Evolutionary conservation across 2,329 filamentous ascomycete species (phyloP), one percentile per base, ranked within the genome.

Genomic region (Dendrostoma leiphaemia): DNA sequence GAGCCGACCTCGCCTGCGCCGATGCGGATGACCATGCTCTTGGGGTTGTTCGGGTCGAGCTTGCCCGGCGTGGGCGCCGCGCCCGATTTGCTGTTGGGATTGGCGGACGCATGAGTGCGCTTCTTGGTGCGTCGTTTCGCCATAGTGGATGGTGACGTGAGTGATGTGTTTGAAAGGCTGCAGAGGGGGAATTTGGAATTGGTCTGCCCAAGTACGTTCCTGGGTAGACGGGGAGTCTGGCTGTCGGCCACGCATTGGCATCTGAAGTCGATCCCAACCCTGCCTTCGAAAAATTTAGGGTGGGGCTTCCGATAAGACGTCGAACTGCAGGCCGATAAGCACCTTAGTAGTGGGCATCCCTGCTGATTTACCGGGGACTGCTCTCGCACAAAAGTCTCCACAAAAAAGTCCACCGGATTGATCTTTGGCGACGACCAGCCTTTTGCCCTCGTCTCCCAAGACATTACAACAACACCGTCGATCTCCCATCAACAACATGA

Each of bases 11-110:
- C 90, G 65, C 91, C 89, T 63, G 92, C 93, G 64, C 94, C 94
- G 65, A 97, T 92, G 63, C 94, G 90, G 71, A 99, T 96, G 55
- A 99, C 93, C 93, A 99, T 97, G 69, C 89, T 95, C 80, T 97
- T 97, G 31, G 94, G 94, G 48, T 85, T 81, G 60, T 85, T 84
- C 50, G 81, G 79, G 23, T 85, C 81, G 55, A 83, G 81, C 71
- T 85, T 84, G 54, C 83, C 80, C 40, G 79, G 75, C 60, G 81
- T 80, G 65, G 77, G 60, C 60, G 74, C 63, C 64, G 77, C 64
- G 63, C 80, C 74, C 59, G 76, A 71, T 63, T 82, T 82, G 48
- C 56, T 63, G 49, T 82, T 81, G 62, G 83, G 83, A 58, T 77
- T 80, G 48, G 86, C 83, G 57, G 86, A 85, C 51, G 86, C 72